Conservation (phyloP, 2,329 filamentous ascomycete species). For the Lachnellula willkommii region DNA sequence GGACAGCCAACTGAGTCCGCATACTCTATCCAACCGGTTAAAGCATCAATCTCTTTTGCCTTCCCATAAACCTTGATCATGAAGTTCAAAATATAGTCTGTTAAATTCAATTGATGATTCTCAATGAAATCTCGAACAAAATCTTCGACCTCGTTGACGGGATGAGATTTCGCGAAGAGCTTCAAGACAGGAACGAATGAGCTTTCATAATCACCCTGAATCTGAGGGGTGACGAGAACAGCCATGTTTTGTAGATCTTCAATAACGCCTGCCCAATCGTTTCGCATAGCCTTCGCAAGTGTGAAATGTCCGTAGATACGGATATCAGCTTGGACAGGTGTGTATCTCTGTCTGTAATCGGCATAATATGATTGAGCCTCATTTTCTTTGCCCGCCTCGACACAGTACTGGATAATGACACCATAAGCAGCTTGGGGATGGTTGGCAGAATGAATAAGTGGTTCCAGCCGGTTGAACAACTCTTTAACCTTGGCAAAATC, state of each 20-base stretch:
- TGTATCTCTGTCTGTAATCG: conserved; percentile 8
- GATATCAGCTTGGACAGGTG: conserved; percentile 9
- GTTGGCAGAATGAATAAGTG: conserved; percentile 6
- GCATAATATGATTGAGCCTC: conserved; percentile 22
- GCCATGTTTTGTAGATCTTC: conserved; percentile 24
- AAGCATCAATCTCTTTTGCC: conserved; percentile 25
- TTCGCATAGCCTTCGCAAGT: conserved; percentile 27
- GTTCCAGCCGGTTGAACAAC: conserved; percentile 24
- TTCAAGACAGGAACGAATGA: conserved; percentile 28
- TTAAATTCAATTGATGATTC: conserved; percentile 18
- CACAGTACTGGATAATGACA: conserved; percentile 29
- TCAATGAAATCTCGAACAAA: conserved; percentile 24
- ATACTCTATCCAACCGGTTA: conserved; percentile 28
- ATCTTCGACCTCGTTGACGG: conserved; percentile 24
- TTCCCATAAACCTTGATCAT: conserved; percentile 27
- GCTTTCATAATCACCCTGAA: conserved; percentile 14
- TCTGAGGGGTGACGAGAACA: not conserved
- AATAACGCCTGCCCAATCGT: conserved; percentile 28
- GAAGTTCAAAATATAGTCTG: conserved; percentile 18
- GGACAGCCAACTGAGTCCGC: conserved; percentile 14
- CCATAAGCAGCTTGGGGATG: conserved; percentile 25
- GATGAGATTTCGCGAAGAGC: conserved; percentile 24
- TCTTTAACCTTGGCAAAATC: conserved; percentile 22
- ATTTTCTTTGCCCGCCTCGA: conserved; percentile 25
- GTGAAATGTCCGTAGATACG: conserved; percentile 30